Conservation (phyloP, 371 early-diverging fungal genomes). For the Mucor sp. region DNA sequence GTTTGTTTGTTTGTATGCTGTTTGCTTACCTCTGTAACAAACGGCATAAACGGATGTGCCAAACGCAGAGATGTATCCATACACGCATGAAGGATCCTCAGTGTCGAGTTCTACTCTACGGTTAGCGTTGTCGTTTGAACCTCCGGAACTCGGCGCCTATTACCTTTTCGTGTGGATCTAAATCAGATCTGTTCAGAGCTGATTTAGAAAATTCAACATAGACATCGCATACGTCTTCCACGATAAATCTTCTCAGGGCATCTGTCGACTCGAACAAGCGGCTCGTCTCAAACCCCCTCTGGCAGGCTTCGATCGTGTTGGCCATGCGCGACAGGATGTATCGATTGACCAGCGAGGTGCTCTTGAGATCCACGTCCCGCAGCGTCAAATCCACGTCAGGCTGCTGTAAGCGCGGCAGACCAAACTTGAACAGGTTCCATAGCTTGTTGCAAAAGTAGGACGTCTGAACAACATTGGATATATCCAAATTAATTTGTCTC, state of each 20-base stretch:
- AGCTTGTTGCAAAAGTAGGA: slow-evolving; percentile 98
- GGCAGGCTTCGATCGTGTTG: slow-evolving; percentile 65
- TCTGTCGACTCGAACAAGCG: slow-evolving; percentile 88
- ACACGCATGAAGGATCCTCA: slow-evolving; percentile 67
- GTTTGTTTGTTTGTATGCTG: slow-evolving; percentile 7
- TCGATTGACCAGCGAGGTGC: slow-evolving; percentile 74
- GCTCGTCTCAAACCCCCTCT: slow-evolving; percentile 67
- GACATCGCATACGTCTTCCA: slow-evolving; percentile 95
- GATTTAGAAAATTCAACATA: slow-evolving; percentile 88
- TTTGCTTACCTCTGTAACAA: slow-evolving; percentile 93
- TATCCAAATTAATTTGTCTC: slow-evolving; percentile 96
- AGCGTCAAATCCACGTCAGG: background rate
- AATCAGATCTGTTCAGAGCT: slow-evolving; percentile 47
- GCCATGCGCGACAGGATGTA: slow-evolving; percentile 89
- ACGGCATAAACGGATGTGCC: slow-evolving; percentile 99
- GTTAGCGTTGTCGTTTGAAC: background rate
- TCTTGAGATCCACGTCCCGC: background rate
- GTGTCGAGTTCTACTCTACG: slow-evolving; percentile 35
- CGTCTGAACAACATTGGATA: slow-evolving; percentile 91
- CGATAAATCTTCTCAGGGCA: slow-evolving; percentile 85
- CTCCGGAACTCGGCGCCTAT: slow-evolving; percentile 6
- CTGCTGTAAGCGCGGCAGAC: slow-evolving; percentile 55
- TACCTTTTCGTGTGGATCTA: slow-evolving; percentile 41
- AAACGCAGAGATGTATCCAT: slow-evolving; percentile 85
- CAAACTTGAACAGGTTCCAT: slow-evolving; percentile 94